These are phyloP conservation scores for Xylariaceae sp. DNA, from an alignment of 2,329 filamentous ascomycete genomes.

Conservation along the genomic window DNA sequence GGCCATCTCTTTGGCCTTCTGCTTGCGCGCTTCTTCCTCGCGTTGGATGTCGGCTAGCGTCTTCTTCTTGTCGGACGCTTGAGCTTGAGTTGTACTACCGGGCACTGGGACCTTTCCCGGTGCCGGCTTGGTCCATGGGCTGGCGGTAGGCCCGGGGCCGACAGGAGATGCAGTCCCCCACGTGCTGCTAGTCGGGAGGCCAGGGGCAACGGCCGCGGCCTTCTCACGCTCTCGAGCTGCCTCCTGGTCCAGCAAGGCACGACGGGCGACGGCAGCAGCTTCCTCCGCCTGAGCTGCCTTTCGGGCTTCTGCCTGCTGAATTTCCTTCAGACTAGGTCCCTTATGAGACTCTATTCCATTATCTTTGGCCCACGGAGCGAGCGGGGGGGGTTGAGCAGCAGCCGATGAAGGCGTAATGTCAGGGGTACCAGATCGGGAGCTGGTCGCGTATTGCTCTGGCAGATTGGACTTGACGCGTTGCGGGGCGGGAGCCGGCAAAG, in stretches of 20 bases:
- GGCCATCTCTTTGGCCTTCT: conserved; percentile 61
- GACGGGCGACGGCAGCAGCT: conserved; percentile 74
- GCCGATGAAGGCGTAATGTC: conserved; percentile 48
- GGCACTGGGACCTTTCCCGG: conserved; percentile 45
- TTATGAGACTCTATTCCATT: conserved; percentile 69
- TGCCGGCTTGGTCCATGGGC: conserved; percentile 69
- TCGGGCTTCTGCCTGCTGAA: conserved; percentile 92
- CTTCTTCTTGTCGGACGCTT: conserved; percentile 67
- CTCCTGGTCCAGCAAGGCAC: conserved; percentile 80
- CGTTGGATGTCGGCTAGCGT: conserved; percentile 95
- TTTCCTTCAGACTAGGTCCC: conserved; percentile 92
- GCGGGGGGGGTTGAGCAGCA: conserved; percentile 62
- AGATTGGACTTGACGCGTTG: conserved; percentile 83
- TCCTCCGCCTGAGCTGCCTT: conserved; percentile 91
- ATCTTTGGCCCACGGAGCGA: conserved; percentile 96
- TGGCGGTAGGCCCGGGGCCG: conserved; percentile 53
- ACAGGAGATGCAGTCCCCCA: conserved; percentile 83
- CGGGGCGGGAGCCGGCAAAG: conserved; percentile 84
- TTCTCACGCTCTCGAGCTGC: conserved; percentile 64
- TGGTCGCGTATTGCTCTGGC: conserved; percentile 66
- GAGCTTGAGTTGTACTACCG: conserved; percentile 37
- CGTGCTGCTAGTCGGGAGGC: conserved; percentile 83
- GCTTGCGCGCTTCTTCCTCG: conserved; percentile 90
- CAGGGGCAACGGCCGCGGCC: conserved; percentile 65
- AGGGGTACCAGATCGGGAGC: conserved; percentile 78